Percentiles rank a stretch among this genome's conserved stretches.
These are phyloP conservation scores for Inonotus obliquus DNA, from an alignment of 1,284 basidiomycete species.

Conservation along the genomic window DNA sequence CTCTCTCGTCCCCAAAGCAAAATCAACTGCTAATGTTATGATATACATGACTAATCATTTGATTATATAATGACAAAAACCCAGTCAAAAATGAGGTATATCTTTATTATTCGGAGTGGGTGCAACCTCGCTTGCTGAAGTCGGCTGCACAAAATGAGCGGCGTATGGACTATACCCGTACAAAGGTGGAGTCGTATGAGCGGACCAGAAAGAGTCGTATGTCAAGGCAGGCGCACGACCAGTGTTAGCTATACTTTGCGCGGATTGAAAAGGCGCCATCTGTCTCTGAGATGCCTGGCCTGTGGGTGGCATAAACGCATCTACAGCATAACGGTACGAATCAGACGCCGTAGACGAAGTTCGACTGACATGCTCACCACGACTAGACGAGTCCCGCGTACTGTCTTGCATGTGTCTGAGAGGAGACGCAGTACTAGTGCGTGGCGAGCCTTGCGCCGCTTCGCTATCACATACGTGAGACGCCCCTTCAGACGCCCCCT, in stretches of 20 bases:
- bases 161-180: neutral
- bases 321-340: neutral
- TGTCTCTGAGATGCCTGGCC: neutral
- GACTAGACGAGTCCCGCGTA: neutral
- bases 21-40: neutral
- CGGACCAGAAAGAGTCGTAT: conserved; percentile 17
- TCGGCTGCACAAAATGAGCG: neutral
- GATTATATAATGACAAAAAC: neutral
- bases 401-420: neutral
- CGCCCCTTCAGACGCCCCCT: neutral
- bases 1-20: neutral
- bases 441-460: neutral
- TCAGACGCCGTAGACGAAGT: neutral
- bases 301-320: neutral
- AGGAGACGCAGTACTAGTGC: too few species aligned
- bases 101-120: neutral
- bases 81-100: neutral
- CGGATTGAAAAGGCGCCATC: neutral
- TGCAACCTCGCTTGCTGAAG: neutral
- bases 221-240: neutral
- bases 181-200: neutral
- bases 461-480: neutral
- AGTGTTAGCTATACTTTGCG: neutral
- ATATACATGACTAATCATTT: neutral
- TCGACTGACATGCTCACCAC: neutral